Conservation (phyloP, 345 rosid genomes). For the Isatis tinctoria region DNA sequence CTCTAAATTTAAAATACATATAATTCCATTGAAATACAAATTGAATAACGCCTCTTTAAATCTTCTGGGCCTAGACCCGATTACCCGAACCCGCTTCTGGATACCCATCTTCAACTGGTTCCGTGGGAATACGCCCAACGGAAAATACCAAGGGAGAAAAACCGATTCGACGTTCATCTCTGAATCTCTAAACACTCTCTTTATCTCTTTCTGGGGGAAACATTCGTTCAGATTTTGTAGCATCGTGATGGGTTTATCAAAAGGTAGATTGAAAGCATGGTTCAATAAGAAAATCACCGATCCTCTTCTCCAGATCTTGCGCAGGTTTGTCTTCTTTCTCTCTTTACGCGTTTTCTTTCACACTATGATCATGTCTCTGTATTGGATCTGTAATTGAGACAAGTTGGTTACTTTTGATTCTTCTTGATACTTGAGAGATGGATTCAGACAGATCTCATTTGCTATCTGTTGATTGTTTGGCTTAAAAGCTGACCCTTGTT, state of each 20-base stretch:
- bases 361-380: neutral
- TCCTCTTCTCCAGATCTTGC: conserved; percentile 78
- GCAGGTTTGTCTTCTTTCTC: conserved; percentile 45
- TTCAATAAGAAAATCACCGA: conserved; percentile 56
- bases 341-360: neutral
- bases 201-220: neutral
- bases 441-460: conserved; percentile 5
- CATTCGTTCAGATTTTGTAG: neutral
- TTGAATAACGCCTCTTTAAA: no score
- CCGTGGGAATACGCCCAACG: neutral
- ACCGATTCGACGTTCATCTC: conserved; percentile 5
- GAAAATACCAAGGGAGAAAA: neutral
- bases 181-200: neutral
- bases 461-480: neutral
- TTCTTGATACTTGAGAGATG: neutral
- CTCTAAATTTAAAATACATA: no score
- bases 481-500: neutral
- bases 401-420: neutral
- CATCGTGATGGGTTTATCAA: conserved; percentile 37
- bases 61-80: neutral
- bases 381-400: conserved; percentile 6
- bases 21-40: no score
- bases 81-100: neutral
- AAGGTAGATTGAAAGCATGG: conserved; percentile 46
- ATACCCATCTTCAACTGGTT: neutral